Evolutionary conservation across 2,329 filamentous ascomycete genomes (phyloP), one percentile per base, ranked within the genome.

Genomic region (Ophiostoma sp.): DNA sequence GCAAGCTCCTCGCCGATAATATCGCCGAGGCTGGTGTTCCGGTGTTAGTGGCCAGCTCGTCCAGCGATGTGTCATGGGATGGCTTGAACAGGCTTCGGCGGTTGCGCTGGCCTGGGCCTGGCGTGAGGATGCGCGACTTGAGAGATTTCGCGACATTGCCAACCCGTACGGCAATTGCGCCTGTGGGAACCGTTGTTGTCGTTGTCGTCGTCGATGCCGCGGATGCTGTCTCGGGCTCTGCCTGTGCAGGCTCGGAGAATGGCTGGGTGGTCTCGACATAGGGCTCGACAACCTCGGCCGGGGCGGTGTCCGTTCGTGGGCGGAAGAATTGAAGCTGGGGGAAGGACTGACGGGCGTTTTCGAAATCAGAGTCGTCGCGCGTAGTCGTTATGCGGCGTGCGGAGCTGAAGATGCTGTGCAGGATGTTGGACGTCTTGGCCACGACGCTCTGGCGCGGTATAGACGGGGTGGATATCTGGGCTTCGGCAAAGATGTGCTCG

Each of bases 401-500:
- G 1, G 71, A 72, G 66, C 70, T 68, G 47, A 72, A 69, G 3
- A 72, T 64, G 36, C 55, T 72, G 5, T 69, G 68, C 38, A 72
- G 66, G 11, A 70, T 62, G 66, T 66, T 71, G 55, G 70, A 72
- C 1, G 70, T 70, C 38, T 64, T 63, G 12, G 70, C 45, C 3
- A 69, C 58, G 40, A 71, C 66, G 63, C 66, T 36, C 65, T 42
- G 16, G 5, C 67, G 55, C 6, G 66, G 41, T 8, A 67, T 64
- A 45, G 70, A 27, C 2, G 73, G 73, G 65, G 76, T 70, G 68
- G 74, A 70, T 67, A 81, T 68, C n/a, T 71, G 72, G 41, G 78
- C 77, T 44, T 75, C 70, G 1, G 71, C 66, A 70, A 76, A 81
- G 5, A 81, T 63, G 18, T 69, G 69, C 65, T 75, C 78, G 67